A percentile compares a stretch with the other conserved stretches of the same genome.
phyloP scores from a whole-genome alignment of 495 filamentous ascomycete genomes.

The Darksidea phi region DNA sequence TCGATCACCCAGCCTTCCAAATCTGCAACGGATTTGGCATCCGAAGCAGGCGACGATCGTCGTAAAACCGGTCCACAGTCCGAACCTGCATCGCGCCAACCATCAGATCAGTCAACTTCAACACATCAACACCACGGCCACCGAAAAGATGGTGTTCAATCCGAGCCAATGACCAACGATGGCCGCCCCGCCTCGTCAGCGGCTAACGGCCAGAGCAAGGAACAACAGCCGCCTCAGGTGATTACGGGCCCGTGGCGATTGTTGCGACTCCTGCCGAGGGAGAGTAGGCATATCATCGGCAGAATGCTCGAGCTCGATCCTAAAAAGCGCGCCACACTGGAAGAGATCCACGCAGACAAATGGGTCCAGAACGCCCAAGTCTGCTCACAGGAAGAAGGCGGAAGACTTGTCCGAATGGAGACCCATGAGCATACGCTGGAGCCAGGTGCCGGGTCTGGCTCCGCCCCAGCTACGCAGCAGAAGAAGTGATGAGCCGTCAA shows the following conservation, averaged over 20 bases:
- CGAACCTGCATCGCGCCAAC: slow-evolving; percentile 38
- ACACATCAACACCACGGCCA: slow-evolving; percentile 36
- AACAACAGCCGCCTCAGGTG: slow-evolving; percentile 54
- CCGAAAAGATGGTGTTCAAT: slow-evolving; percentile 37
- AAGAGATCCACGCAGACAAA: slow-evolving; percentile 82
- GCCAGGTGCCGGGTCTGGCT: slow-evolving; percentile 46
- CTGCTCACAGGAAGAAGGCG: slow-evolving; percentile 62
- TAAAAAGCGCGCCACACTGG: slow-evolving; percentile 75
- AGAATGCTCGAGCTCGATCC: slow-evolving; percentile 91
- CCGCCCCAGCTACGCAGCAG: slow-evolving; percentile 25
- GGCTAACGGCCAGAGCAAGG: slow-evolving; percentile 10
- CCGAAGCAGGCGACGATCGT: slow-evolving; percentile 11
- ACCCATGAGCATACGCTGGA: slow-evolving; percentile 65
- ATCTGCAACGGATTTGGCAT: slow-evolving; percentile 27
- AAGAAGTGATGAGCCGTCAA: slow-evolving; percentile 16
- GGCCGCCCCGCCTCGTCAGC: not conserved
- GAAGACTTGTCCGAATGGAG: slow-evolving; percentile 52
- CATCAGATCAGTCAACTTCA: slow-evolving; percentile 25
- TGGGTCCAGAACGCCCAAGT: slow-evolving; percentile 61
- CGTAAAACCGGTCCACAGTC: slow-evolving; percentile 32
- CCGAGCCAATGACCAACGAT: slow-evolving; percentile 30
- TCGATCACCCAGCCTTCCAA: slow-evolving; percentile 39
- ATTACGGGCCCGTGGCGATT: slow-evolving; percentile 93
- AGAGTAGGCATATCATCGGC: slow-evolving; percentile 84
- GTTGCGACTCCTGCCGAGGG: slow-evolving; percentile 84